phyloP scores from a whole-genome alignment of 352 stramenopile species.

The Phytophthora macrochlamydospora region DNA sequence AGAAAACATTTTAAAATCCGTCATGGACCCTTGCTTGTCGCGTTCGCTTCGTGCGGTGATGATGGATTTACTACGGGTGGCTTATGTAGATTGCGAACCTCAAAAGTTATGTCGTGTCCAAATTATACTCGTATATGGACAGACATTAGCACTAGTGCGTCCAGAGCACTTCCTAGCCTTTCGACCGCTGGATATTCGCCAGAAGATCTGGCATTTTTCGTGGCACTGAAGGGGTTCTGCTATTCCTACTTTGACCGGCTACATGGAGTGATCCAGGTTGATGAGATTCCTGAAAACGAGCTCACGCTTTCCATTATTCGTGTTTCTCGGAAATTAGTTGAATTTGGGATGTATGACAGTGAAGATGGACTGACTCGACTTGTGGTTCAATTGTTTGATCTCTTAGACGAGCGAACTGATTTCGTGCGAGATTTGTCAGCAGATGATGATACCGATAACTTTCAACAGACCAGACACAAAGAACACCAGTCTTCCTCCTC shows the following conservation, averaged over 20 bases:
- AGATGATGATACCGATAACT: background rate
- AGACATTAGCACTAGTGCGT: conserved; percentile 39
- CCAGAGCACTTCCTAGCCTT: conserved; percentile 37
- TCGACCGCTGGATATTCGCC: conserved; percentile 38
- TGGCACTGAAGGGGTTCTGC: conserved; percentile 50
- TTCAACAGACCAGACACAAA: conserved; percentile 17
- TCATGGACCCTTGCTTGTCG: conserved; percentile 52
- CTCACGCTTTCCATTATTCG: conserved; percentile 61
- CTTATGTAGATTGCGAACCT: conserved; percentile 75
- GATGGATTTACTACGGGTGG: conserved; percentile 67
- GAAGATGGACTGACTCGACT: conserved; percentile 45
- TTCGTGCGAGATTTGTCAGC: conserved; percentile 21
- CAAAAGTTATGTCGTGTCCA: conserved; percentile 62
- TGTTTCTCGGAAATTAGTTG: conserved; percentile 58
- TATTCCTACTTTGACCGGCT: conserved; percentile 49
- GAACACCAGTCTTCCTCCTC: conserved; percentile 9
- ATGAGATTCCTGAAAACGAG: conserved; percentile 68
- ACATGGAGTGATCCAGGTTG: conserved; percentile 49
- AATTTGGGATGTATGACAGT: conserved; percentile 69
- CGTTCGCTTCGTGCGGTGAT: conserved; percentile 67
- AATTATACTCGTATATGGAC: conserved; percentile 79
- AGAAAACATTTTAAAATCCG: conserved; percentile 48
- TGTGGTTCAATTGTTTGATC: conserved; percentile 34
- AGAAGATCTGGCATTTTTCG: conserved; percentile 57
- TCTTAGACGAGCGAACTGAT: conserved; percentile 55